phyloP scores from a whole-genome alignment of 768 basidiomycete genomes.

The Filobasidium wieringae region DNA sequence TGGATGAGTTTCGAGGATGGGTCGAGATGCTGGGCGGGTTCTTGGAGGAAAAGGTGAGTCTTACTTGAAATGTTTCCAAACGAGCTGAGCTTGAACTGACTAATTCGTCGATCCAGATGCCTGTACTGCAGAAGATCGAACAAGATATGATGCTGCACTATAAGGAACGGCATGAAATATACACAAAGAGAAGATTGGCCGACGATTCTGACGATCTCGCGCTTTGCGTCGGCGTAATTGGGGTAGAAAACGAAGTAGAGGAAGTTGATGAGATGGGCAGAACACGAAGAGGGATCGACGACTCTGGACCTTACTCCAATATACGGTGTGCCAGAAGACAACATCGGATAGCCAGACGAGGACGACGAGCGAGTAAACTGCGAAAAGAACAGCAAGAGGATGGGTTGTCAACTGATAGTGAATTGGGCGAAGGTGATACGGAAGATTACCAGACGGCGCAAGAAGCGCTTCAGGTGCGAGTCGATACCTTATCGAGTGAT shows the following conservation, averaged over 20 bases:
- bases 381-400: slow-evolving; percentile 45
- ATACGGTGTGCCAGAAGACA: slow-evolving; percentile 49
- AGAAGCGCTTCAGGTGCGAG: slow-evolving; percentile 46
- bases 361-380: slow-evolving; percentile 25
- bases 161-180: slow-evolving; percentile 60
- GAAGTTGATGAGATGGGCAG: slow-evolving; percentile 57
- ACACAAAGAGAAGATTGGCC: slow-evolving; percentile 52
- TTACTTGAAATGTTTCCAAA: not conserved
- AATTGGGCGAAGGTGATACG: slow-evolving; percentile 54
- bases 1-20: slow-evolving; percentile 40
- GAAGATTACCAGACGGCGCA: slow-evolving; percentile 59
- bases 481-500: slow-evolving; percentile 57
- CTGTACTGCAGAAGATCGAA: slow-evolving; percentile 40
- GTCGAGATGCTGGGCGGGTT: slow-evolving; percentile 42
- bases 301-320: slow-evolving; percentile 42
- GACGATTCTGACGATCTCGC: slow-evolving; percentile 76
- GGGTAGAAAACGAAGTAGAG: slow-evolving; percentile 24
- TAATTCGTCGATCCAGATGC: slow-evolving; percentile 27
- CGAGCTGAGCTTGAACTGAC: slow-evolving; percentile 4
- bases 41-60: slow-evolving; percentile 42
- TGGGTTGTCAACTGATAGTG: slow-evolving; percentile 78
- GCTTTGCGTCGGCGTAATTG: slow-evolving; percentile 50
- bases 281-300: slow-evolving; percentile 39
- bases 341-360: slow-evolving; percentile 51
- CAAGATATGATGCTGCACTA: slow-evolving; percentile 51